phyloP scores from a whole-genome alignment of 805 yeast species.

The Ogataea saltuana region DNA sequence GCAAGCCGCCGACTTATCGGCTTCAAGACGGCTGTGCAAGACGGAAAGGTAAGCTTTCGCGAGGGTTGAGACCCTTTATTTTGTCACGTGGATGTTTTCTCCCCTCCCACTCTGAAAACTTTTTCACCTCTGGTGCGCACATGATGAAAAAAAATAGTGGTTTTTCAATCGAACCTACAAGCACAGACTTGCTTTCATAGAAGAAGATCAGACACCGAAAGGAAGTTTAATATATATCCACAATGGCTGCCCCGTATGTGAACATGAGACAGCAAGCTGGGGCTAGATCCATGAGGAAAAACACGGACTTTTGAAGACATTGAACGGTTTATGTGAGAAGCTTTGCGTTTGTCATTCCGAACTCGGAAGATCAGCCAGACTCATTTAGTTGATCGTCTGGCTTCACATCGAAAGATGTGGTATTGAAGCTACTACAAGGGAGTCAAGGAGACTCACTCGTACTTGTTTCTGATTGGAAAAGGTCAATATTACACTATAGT shows the following conservation, averaged over 20 bases:
- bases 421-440: constrained; percentile 37
- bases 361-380: constrained; percentile 2
- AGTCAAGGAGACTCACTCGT: constrained; percentile 27
- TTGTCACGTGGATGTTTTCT: not conserved
- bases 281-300: constrained; percentile 2
- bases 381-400: constrained; percentile 10
- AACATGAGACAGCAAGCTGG: constrained; percentile 6
- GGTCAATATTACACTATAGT: constrained; percentile 29
- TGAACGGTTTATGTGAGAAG: constrained; percentile 5
- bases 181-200: not conserved
- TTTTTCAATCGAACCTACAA: not conserved
- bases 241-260: constrained; percentile 35
- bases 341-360: too few species aligned
- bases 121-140: not conserved
- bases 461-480: constrained; percentile 34
- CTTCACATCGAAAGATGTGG: constrained; percentile 27
- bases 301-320: constrained; percentile 2
- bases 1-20: too few species aligned
- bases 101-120: not conserved
- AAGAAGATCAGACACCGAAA: constrained; percentile 4
- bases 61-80: not conserved
- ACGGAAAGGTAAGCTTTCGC: not conserved
- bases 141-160: not conserved
- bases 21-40: not conserved
- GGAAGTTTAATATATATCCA: constrained; percentile 8